Conservation (phyloP, 1,284 basidiomycete species). For the Ceratobasidium sp. region DNA sequence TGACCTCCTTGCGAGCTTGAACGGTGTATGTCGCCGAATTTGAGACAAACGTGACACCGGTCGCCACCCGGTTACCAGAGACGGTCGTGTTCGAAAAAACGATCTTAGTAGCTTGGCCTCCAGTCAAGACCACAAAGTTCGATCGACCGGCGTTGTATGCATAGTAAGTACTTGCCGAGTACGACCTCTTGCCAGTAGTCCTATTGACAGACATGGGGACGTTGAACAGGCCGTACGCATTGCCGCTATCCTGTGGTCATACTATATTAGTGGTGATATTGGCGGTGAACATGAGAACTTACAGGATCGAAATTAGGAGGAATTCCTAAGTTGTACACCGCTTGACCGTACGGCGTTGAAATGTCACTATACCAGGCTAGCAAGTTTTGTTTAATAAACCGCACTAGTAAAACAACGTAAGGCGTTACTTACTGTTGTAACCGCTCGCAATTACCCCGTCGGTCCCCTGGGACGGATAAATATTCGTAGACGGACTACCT, state of each 20-base stretch:
- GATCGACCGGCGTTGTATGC: slow-evolving; percentile 48
- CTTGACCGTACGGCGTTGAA: slow-evolving; percentile 39
- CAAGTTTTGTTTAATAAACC: slow-evolving; percentile 50
- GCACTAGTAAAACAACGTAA: too few relatives aligned
- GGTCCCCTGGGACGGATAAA: slow-evolving; percentile 51
- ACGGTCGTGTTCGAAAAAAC: slow-evolving; percentile 48
- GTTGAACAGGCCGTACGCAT: slow-evolving; percentile 39
- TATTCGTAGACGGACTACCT: slow-evolving; percentile 36
- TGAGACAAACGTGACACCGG: slow-evolving; percentile 53
- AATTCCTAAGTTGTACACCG: slow-evolving; percentile 32
- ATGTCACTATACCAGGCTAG: slow-evolving; percentile 46
- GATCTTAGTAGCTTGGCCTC: slow-evolving; percentile 52
- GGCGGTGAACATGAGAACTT: not conserved
- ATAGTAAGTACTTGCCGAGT: slow-evolving; percentile 54
- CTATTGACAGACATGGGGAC: slow-evolving; percentile 46
- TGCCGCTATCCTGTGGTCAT: not conserved
- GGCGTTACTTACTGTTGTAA: slow-evolving; percentile 53
- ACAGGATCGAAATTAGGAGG: slow-evolving; percentile 37
- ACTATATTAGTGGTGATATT: not conserved
- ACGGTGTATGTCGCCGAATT: slow-evolving; percentile 51
- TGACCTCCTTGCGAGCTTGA: slow-evolving; percentile 56
- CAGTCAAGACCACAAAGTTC: slow-evolving; percentile 53
- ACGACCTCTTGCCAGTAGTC: slow-evolving; percentile 54
- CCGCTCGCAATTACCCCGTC: slow-evolving; percentile 49
- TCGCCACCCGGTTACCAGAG: slow-evolving; percentile 50